A percentile compares a stretch with the other conserved stretches of the same genome.
These are phyloP conservation scores for Bonia amplexicaulis DNA, from an alignment of 176 grass and related monocot species.

Conservation along the genomic window DNA sequence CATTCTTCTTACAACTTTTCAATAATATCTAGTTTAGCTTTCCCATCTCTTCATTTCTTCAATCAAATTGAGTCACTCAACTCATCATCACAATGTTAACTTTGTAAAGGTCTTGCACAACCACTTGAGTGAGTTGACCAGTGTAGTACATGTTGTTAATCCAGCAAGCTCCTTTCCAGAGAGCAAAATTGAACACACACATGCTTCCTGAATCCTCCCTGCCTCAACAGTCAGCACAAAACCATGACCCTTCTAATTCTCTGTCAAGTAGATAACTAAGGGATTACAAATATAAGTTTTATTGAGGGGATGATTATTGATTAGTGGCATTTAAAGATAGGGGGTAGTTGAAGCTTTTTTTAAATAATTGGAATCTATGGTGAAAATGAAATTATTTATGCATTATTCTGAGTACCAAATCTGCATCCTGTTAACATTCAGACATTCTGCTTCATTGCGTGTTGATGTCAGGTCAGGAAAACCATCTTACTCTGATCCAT, in stretches of 20 bases:
- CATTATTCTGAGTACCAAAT: neutral
- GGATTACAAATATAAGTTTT: neutral
- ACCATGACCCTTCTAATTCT: neutral
- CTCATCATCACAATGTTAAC: neutral
- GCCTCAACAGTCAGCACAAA: neutral
- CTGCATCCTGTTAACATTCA: neutral
- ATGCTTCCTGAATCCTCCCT: neutral
- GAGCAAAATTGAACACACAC: neutral
- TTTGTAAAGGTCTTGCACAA: neutral
- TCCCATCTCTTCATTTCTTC: neutral
- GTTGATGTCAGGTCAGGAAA: constrained; percentile 69
- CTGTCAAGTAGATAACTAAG: neutral
- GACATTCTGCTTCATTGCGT: constrained; percentile 21
- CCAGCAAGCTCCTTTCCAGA: neutral
- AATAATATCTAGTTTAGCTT: neutral
- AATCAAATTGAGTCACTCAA: neutral
- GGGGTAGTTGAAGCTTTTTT: neutral
- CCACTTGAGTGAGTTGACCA: neutral
- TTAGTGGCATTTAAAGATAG: neutral
- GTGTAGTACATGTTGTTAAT: neutral
- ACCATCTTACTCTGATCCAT: constrained; percentile 78
- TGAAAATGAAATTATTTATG: neutral
- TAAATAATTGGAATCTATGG: neutral
- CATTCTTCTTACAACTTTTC: neutral
- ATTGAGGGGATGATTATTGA: neutral